phyloP scores from a whole-genome alignment of 1,284 basidiomycete genomes.

The Ceratobasidium sp. region DNA sequence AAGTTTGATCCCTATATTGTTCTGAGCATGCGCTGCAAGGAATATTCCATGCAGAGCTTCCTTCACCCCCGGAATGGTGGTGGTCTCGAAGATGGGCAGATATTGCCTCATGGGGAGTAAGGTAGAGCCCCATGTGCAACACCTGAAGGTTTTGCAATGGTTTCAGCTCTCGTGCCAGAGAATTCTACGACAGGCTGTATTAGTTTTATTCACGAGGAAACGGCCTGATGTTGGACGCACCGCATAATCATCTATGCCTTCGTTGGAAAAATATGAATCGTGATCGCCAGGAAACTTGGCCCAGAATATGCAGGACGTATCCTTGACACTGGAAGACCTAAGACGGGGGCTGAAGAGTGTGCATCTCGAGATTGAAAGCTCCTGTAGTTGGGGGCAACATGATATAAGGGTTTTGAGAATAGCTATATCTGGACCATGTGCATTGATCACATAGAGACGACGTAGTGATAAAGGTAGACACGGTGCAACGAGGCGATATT shows the following conservation, averaged over 20 bases:
- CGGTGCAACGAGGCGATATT: slow-evolving; percentile 23
- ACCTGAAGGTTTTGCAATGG: not conserved
- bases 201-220: not conserved
- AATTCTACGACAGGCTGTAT: not conserved
- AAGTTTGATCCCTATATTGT: not conserved
- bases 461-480: slow-evolving; percentile 20
- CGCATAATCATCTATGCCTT: slow-evolving; percentile 32
- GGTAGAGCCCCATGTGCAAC: slow-evolving; percentile 27
- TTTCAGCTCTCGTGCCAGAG: slow-evolving; percentile 11
- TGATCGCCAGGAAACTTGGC: slow-evolving; percentile 26
- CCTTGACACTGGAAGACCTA: not conserved
- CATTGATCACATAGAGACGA: slow-evolving; percentile 26
- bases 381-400: slow-evolving; percentile 10
- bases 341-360: slow-evolving; percentile 30
- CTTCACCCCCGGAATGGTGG: not conserved
- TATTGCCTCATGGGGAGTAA: slow-evolving; percentile 29
- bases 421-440: slow-evolving; percentile 23
- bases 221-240: not conserved
- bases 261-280: slow-evolving; percentile 29
- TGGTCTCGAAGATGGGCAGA: not conserved
- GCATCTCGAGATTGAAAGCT: slow-evolving; percentile 37
- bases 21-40: not conserved
- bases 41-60: not conserved
- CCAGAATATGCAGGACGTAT: slow-evolving; percentile 17
- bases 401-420: slow-evolving; percentile 14